Conservation (phyloP, 306 rosid species). For the Cucumis hystrix region DNA sequence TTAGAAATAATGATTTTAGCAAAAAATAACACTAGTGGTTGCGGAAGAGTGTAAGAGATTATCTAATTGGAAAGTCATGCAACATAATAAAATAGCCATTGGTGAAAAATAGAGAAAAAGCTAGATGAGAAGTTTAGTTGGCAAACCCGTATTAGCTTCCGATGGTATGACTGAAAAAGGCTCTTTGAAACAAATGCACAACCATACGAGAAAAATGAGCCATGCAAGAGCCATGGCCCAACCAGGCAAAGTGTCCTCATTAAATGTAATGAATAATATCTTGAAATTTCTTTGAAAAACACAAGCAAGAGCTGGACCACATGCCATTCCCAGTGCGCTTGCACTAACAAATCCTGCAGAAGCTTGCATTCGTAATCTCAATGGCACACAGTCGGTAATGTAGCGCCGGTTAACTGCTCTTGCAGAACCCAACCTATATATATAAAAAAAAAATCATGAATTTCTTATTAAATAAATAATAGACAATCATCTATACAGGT, state of each 20-base stretch:
- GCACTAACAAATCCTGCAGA: conserved; percentile 74
- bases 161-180: conserved; percentile 12
- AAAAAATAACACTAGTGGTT: neutral
- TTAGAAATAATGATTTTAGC: too few relatives aligned
- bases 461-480: neutral
- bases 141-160: conserved; percentile 20
- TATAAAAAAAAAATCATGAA: neutral
- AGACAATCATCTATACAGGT: neutral
- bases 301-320: conserved; percentile 45
- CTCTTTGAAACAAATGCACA: conserved; percentile 28
- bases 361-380: conserved; percentile 32
- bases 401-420: conserved; percentile 42
- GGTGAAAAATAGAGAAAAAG: neutral
- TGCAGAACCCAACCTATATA: conserved; percentile 34
- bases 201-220: conserved; percentile 29
- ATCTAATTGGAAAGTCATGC: neutral
- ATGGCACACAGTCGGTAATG: conserved; percentile 39
- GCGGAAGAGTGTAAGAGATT: neutral
- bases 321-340: conserved; percentile 58
- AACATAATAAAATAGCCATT: neutral
- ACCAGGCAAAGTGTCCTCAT: conserved; percentile 40
- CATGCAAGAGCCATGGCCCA: conserved; percentile 43
- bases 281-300: conserved; percentile 29
- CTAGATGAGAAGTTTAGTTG: neutral
- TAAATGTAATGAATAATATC: conserved; percentile 31